Base-by-base conservation (phyloP, 768 basidiomycete species). In the Tricholoma bakamatsutake region DNA sequence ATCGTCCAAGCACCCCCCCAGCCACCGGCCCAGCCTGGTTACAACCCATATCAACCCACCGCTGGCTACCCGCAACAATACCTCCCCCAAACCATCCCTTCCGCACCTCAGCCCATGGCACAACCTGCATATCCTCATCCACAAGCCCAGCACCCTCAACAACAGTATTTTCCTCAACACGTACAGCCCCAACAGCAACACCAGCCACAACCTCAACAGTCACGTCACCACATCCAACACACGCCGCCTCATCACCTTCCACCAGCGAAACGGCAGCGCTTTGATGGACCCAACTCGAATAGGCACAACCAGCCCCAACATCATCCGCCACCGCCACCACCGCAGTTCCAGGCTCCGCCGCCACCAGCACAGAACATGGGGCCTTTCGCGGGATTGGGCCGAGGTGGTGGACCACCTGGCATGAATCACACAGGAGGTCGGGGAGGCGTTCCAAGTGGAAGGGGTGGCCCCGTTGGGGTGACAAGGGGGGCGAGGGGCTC, bases 251-350 rank as follows among this genome's bases (percentile, higher is more conserved):
- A 89, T 62, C 87, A 91, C 64, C 76, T 86, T n/a, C 94, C 94
- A 8, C 93, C 94, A 2, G 93, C 93, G 1, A 97, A 97, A 69
- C 78, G 94, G 52, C 92, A 87, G 62, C 82, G 93, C 42, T 94
- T 94, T 65, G 94, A 96, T 66, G 86, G 85, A 4, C 88, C 89
- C 1, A 80, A 73, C 58, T 73, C 77, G 43, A 76, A 73, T 61
- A 76, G 78, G 50, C 78, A 78, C 54, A 76, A 72, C 61, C 80
- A 77, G 58, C 68, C 70, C 49, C 80, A 79, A 28, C 80, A 75
- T 12, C 77, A 76, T 13, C 75, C 73, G 17, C 76, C 75, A n/a
- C 80, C 80, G 4, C 80, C 78, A 37, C 88, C 78, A 61, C 84
- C 85, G 3, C 87, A 86, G 59, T 88, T 88, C 61, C 82, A 83